Percentiles rank a stretch among this genome's conserved stretches.
These are phyloP conservation scores for Hypoxylon lienhwacheense DNA, from an alignment of 495 filamentous ascomycete genomes.

Conservation along the genomic window DNA sequence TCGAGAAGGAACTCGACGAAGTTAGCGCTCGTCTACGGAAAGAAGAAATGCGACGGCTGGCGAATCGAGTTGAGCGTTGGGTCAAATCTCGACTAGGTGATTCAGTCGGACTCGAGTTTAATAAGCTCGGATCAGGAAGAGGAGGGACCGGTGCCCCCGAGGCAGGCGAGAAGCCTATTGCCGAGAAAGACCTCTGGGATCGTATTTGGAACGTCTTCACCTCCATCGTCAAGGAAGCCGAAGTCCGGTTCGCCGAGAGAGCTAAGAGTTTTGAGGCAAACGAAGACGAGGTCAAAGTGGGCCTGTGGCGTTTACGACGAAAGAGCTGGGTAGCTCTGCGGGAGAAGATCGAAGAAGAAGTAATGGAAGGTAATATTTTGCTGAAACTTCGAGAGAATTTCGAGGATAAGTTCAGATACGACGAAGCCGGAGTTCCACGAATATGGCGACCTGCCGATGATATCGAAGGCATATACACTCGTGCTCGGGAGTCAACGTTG, in stretches of 20 bases:
- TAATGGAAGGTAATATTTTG: slow-evolving; percentile 94
- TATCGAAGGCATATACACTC: slow-evolving; percentile 92
- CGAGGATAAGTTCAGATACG: slow-evolving; percentile 98
- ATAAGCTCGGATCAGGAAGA: slow-evolving; percentile 84
- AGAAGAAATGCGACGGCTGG: slow-evolving; percentile 94
- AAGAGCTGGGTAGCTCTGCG: slow-evolving; percentile 92
- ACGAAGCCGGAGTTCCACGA: slow-evolving; percentile 88
- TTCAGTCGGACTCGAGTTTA: slow-evolving; percentile 90
- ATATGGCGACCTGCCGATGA: slow-evolving; percentile 98
- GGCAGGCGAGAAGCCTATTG: slow-evolving; percentile 65
- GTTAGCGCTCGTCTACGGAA: slow-evolving; percentile 78
- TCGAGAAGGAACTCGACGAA: slow-evolving; percentile 81
- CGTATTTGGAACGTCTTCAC: slow-evolving; percentile 89
- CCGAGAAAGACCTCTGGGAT: slow-evolving; percentile 92
- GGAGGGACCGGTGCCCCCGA: slow-evolving; percentile 79
- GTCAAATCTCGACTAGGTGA: slow-evolving; percentile 85
- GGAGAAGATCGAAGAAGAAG: slow-evolving; percentile 93
- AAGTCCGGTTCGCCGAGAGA: slow-evolving; percentile 79
- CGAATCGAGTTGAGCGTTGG: slow-evolving; percentile 87
- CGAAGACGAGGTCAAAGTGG: slow-evolving; percentile 87
- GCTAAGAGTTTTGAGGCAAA: slow-evolving; percentile 92
- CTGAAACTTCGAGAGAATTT: slow-evolving; percentile 98
- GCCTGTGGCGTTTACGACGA: slow-evolving; percentile 85
- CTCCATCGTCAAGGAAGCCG: slow-evolving; percentile 81
- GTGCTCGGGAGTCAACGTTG: slow-evolving; percentile 86